Conservation (phyloP, 116 monocot species). For the Papilionanthe hybrid region DNA sequence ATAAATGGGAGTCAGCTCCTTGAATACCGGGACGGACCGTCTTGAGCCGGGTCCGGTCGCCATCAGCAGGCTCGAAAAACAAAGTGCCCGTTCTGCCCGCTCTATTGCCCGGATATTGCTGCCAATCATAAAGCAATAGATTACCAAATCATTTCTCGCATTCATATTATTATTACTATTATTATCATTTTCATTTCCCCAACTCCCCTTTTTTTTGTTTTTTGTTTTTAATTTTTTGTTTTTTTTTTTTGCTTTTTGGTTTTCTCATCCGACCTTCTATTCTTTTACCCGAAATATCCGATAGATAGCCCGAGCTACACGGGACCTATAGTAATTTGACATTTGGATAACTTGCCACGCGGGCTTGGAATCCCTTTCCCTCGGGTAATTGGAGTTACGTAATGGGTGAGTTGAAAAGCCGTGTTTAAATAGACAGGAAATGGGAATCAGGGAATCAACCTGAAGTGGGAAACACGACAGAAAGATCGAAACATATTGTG, state of each 20-base stretch:
- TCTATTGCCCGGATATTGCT: background rate
- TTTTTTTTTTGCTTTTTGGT: background rate
- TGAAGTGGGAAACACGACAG: slow-evolving; percentile 6
- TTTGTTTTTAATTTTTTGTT: too few species aligned
- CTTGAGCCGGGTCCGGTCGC: background rate
- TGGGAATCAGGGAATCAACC: background rate
- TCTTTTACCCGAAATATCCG: background rate
- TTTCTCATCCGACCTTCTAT: background rate
- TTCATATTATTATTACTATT: background rate
- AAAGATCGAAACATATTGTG: background rate
- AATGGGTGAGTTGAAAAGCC: background rate
- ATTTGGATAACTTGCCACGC: background rate
- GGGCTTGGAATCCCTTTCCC: background rate
- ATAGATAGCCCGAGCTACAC: background rate
- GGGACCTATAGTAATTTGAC: background rate
- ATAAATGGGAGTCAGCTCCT: slow-evolving; percentile 7
- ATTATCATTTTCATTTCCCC: background rate
- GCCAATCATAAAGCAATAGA: slow-evolving; percentile 12
- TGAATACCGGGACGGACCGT: slow-evolving; percentile 4
- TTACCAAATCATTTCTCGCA: slow-evolving; percentile 7
- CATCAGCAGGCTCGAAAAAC: slow-evolving; percentile 1
- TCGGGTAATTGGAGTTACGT: background rate
- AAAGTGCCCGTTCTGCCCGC: slow-evolving; percentile 2
- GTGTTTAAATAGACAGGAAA: background rate
- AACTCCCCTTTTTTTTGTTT: background rate